Evolutionary conservation across 768 basidiomycete genomes (phyloP).

Genomic region (Mycena leptocephala): DNA sequence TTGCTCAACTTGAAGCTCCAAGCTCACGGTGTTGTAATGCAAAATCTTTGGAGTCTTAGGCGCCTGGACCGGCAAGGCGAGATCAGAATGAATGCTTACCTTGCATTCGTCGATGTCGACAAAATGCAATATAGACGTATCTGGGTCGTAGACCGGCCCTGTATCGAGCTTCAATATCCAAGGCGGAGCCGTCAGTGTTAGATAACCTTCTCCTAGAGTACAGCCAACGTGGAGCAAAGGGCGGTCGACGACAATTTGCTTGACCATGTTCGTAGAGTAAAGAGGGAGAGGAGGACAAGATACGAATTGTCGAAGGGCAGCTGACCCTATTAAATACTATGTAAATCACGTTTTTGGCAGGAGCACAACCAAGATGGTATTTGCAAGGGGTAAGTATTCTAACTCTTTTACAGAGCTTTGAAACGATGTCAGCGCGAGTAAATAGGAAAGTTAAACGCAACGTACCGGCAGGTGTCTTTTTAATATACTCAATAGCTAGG

Average conservation of each 20-base stretch:
- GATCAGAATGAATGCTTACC: conserved; percentile 47
- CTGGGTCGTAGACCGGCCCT: conserved; percentile 78
- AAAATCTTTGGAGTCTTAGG: conserved; percentile 58
- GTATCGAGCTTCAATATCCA: conserved; percentile 34
- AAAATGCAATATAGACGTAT: conserved; percentile 72
- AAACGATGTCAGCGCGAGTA: conserved; percentile 34
- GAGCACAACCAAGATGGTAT: conserved; percentile 46
- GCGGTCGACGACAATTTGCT: conserved; percentile 57
- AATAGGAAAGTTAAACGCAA: conserved; percentile 23
- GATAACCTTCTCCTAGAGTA: conserved; percentile 74
- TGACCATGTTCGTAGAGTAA: conserved; percentile 22
- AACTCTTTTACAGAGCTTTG: conserved; percentile 65
- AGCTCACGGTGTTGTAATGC: conserved; percentile 62
- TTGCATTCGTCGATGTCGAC: conserved; percentile 76
- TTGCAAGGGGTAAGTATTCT: conserved; percentile 52
- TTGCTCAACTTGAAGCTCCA: conserved; percentile 60
- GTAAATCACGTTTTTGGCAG: conserved; percentile 47
- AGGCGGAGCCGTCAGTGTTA: conserved; percentile 31
- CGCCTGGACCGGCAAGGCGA: neutral
- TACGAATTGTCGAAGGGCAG: conserved; percentile 22
- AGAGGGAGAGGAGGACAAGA: conserved; percentile 33
- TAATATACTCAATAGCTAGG: conserved; percentile 33
- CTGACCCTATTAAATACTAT: conserved; percentile 21
- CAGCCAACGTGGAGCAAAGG: conserved; percentile 72
- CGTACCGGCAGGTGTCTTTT: conserved; percentile 38